These are phyloP conservation scores for Nakazawaea ambrosiae DNA, from an alignment of 805 yeast species.

Conservation along the genomic window DNA sequence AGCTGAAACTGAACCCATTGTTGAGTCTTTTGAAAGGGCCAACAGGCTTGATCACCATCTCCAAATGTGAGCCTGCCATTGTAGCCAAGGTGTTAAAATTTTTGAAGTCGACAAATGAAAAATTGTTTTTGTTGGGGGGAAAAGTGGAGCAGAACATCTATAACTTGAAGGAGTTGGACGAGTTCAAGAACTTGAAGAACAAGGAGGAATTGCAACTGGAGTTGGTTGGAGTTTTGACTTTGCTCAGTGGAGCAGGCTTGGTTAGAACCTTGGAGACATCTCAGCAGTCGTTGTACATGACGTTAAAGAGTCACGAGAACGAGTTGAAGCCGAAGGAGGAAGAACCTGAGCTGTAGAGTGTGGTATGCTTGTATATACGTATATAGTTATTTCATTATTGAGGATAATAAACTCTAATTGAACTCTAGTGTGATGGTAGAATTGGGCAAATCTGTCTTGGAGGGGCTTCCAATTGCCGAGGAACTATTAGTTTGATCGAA, in stretches of 20 bases:
- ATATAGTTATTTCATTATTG: too few species aligned
- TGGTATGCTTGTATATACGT: background rate
- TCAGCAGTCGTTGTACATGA: constrained; percentile 62
- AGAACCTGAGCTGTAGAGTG: background rate
- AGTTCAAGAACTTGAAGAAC: constrained; percentile 69
- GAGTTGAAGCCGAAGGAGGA: background rate
- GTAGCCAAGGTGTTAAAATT: constrained; percentile 58
- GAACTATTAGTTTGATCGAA: too few species aligned
- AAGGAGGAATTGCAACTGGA: constrained; percentile 69
- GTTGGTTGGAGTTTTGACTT: constrained; percentile 76
- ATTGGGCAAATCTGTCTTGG: too few species aligned
- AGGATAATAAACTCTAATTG: too few species aligned
- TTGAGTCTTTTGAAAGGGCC: constrained; percentile 74
- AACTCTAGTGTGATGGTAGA: too few species aligned
- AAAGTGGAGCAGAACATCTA: constrained; percentile 54
- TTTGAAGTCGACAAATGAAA: constrained; percentile 59
- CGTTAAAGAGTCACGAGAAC: constrained; percentile 53
- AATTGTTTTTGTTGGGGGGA: constrained; percentile 80
- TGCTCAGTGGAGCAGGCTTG: constrained; percentile 84
- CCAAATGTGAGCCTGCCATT: constrained; percentile 60
- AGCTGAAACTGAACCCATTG: constrained; percentile 49
- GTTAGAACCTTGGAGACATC: constrained; percentile 72
- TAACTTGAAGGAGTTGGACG: constrained; percentile 43
- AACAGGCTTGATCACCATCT: constrained; percentile 68
- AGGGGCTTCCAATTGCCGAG: too few species aligned